phyloP scores from a whole-genome alignment of 2,329 filamentous ascomycete species.

The Pseudogymnoascus sp. region DNA sequence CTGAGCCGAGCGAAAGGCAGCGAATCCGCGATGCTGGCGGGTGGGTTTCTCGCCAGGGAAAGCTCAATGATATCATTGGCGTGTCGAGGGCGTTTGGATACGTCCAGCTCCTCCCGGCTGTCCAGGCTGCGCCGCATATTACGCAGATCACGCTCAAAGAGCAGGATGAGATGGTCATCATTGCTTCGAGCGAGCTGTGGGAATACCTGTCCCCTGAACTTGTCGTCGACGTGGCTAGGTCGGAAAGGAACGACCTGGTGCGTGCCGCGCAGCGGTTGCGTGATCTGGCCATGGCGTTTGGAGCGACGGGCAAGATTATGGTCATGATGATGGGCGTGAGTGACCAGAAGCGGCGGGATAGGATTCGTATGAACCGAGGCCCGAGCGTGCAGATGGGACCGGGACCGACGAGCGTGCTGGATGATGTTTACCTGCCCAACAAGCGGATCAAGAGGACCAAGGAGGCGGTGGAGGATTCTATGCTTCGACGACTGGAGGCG shows the following conservation, averaged over 20 bases:
- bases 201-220: conserved; percentile 86
- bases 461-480: conserved; percentile 68
- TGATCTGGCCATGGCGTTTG: conserved; percentile 92
- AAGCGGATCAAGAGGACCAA: conserved; percentile 60
- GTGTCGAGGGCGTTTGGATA: conserved; percentile 95
- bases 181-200: conserved; percentile 92
- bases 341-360: conserved; percentile 80
- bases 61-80: conserved; percentile 82
- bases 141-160: conserved; percentile 72
- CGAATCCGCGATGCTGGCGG: conserved; percentile 91
- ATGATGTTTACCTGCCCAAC: conserved; percentile 60
- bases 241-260: conserved; percentile 86
- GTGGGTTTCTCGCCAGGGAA: conserved; percentile 90
- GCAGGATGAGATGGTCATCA: conserved; percentile 84
- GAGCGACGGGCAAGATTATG: conserved; percentile 92
- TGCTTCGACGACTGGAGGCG: conserved; percentile 75
- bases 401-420: conserved; percentile 59
- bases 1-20: conserved; percentile 73
- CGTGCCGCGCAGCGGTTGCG: conserved; percentile 87
- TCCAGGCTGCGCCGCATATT: conserved; percentile 85
- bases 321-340: conserved; percentile 96
- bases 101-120: conserved; percentile 81
- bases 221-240: conserved; percentile 82
- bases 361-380: conserved; percentile 62
- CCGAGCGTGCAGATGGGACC: conserved; percentile 69